phyloP scores from a whole-genome alignment of 768 basidiomycete genomes.

The Saitozyma sp. region DNA sequence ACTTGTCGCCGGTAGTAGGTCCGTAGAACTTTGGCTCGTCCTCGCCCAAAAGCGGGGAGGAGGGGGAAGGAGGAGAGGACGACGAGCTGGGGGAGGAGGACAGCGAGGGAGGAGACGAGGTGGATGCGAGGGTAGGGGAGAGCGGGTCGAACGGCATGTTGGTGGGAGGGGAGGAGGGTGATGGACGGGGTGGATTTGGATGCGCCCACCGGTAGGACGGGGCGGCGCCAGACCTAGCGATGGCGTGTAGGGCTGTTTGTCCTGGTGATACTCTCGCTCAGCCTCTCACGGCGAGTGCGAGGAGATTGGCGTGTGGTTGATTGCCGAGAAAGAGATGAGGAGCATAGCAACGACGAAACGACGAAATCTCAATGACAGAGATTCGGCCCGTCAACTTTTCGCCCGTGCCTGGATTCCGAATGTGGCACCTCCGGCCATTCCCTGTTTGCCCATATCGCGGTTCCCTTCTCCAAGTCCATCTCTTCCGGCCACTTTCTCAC shows the following conservation, averaged over 20 bases:
- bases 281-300: neutral
- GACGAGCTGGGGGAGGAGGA: no score
- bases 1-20: conserved; percentile 11
- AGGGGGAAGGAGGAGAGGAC: no score
- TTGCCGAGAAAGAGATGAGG: neutral
- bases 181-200: neutral
- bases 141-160: conserved; percentile 24
- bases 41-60: no score
- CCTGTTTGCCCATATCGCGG: no score
- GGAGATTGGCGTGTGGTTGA: neutral
- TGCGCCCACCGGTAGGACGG: neutral
- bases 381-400: no score
- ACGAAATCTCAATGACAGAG: neutral
- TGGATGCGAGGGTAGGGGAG: conserved; percentile 20
- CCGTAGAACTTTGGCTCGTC: no score
- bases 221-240: neutral
- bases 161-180: neutral
- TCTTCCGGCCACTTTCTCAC: no score
- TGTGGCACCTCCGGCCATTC: no score
- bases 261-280: neutral
- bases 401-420: no score
- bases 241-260: neutral
- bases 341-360: neutral
- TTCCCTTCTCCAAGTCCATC: no score
- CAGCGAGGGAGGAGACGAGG: conserved; percentile 11